Evolutionary conservation across 768 basidiomycete species (phyloP), one percentile per base, ranked within the genome.

Genomic region (Crassisporium funariophilum): DNA sequence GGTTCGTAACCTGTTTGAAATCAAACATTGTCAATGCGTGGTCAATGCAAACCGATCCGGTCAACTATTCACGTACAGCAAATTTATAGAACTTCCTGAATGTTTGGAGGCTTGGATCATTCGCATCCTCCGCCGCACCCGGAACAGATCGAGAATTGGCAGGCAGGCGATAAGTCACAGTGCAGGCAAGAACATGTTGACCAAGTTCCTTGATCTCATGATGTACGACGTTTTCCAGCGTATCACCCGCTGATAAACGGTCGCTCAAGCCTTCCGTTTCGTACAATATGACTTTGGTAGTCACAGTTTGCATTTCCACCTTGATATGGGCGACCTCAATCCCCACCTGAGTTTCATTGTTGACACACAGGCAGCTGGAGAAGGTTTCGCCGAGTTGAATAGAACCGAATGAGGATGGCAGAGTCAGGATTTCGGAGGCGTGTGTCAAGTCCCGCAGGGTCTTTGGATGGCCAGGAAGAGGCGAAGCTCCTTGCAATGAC

Each of bases 181-280:
- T 83, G 59, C 91, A 93, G 2, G 84, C 89, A 29, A 98, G 71
- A 9, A 95, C 89, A 64, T 95, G 93, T 60, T 91, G 84, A 1
- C 92, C 93, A 15, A 95, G 74, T 61, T 98, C 94, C 67, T 97
- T 97, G 54, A 97, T 89, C 69, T 98, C 95, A 58, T 91, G 88
- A 50, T 82, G 75, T 1, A 92, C 84, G 12, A 88, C 69, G 34
- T 74, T 70, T 61, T 91, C 86, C 23, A 90, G 57, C 0, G 81
- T 81, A 57, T 83, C 81, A 17, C 82, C 81, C 2, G 76, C 72
- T 0, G 63, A 44, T 39, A 95, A 67, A 17, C 60, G 66, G 27
- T 73, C 64, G 2, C 72, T 72, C 7, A 69, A 49, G 3, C 81
- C 83, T 4, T 87, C 87, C 37, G 82, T 76, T 56, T 88, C 88